A percentile compares a stretch with the other conserved stretches of the same genome.
These are phyloP conservation scores for Penicillium roqueforti DNA, from an alignment of 495 filamentous ascomycete species.

Conservation along the genomic window DNA sequence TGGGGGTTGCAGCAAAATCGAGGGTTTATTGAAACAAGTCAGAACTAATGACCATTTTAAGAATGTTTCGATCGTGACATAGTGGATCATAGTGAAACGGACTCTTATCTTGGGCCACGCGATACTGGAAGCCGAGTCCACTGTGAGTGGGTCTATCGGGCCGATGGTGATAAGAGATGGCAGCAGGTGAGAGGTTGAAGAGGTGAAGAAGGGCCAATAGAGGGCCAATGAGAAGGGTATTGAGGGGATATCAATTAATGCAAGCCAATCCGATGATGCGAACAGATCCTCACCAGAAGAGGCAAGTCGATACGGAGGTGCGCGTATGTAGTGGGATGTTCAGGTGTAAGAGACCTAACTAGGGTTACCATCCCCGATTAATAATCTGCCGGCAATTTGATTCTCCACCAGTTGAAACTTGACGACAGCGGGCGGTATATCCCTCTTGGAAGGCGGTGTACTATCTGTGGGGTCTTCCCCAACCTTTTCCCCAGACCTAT, in stretches of 20 bases:
- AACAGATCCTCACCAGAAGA: constrained; percentile 2
- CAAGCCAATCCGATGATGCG: background rate
- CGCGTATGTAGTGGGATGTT: too few relatives aligned
- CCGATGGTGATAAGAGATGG: background rate
- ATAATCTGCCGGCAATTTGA: too few relatives aligned
- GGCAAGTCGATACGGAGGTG: too few relatives aligned
- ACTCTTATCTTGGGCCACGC: background rate
- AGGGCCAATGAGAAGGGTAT: background rate
- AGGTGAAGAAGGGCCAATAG: background rate
- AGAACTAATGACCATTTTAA: too few relatives aligned
- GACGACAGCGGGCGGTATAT: too few relatives aligned
- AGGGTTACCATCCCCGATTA: too few relatives aligned
- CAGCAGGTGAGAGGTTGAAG: background rate
- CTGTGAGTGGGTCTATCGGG: background rate
- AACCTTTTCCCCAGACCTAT: constrained; percentile 17
- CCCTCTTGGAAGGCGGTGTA: too few relatives aligned
- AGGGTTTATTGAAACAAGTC: too few relatives aligned
- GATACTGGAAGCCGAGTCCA: background rate
- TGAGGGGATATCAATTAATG: background rate
- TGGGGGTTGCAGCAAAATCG: background rate
- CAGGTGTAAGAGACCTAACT: too few relatives aligned
- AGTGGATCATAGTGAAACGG: background rate
- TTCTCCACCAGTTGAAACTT: too few relatives aligned
- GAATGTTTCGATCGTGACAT: too few relatives aligned
- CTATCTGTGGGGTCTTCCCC: constrained; percentile 8